These are phyloP conservation scores for Cytospora leucostoma DNA, from an alignment of 2,329 filamentous ascomycete genomes.

Conservation along the genomic window DNA sequence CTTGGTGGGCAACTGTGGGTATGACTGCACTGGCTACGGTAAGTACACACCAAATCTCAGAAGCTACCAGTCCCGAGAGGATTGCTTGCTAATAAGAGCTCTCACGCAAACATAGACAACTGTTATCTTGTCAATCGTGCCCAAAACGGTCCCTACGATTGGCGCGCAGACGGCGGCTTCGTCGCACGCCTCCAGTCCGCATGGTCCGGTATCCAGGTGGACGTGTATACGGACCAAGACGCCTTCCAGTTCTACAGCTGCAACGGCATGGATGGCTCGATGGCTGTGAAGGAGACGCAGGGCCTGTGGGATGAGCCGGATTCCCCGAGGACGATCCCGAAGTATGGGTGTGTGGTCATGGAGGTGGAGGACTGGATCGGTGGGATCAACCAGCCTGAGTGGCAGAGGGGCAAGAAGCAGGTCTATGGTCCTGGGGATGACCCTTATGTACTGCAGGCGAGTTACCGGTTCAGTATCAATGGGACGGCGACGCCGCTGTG, in stretches of 20 bases:
- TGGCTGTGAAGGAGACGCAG: conserved; percentile 70
- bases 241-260: conserved; percentile 90
- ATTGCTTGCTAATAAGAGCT: neutral
- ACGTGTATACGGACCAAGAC: conserved; percentile 80
- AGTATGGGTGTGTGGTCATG: conserved; percentile 86
- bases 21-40: conserved; percentile 83
- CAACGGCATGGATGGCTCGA: conserved; percentile 70
- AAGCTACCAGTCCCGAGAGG: neutral
- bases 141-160: conserved; percentile 59
- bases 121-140: conserved; percentile 70
- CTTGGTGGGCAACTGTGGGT: conserved; percentile 74
- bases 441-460: conserved; percentile 63
- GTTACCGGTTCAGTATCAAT: conserved; percentile 60
- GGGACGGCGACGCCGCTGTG: conserved; percentile 23
- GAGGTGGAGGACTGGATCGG: conserved; percentile 95
- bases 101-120: conserved; percentile 50
- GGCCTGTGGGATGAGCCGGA: conserved; percentile 57
- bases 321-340: conserved; percentile 63
- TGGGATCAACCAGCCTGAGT: conserved; percentile 87
- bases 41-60: conserved; percentile 35
- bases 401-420: conserved; percentile 68
- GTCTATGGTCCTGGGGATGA: conserved; percentile 60
- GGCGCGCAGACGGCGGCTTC: conserved; percentile 57
- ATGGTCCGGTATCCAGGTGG: conserved; percentile 81
- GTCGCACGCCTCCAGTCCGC: conserved; percentile 69